Evolutionary conservation across 768 basidiomycete species (phyloP), one percentile per base, ranked within the genome.

Genomic region (Piloderma croceum): DNA sequence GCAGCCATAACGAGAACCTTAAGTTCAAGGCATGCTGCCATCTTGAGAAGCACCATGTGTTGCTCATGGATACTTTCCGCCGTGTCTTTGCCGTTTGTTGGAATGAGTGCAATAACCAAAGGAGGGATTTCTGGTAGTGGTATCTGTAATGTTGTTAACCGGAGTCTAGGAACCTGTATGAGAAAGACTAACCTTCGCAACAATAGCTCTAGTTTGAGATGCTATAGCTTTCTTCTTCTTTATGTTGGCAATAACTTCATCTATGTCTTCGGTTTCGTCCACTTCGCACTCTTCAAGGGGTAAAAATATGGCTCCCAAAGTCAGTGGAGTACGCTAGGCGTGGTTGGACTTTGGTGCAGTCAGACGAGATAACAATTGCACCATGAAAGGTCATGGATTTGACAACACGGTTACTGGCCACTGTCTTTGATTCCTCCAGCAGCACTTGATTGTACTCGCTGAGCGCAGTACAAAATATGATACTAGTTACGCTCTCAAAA

Each of bases 291-390:
- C 42, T 0, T 44, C 18, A 1, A 60, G 44, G 10, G 50, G 43
- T 2, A 53, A 39, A 38, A 6, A 62, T 45, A 35, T 59, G 59
- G 7, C 51, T 42, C 3, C 60, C 56, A 27, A 47, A 52, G 17
- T 55, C 45, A 18, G 41, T 57, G 3, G 57, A 62, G 41, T 53
- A 57, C 3, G 52, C 43, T 0, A 62, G 44, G 1, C 53, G 34
- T 27, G 49, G 36, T 3, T 49, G 43, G 5, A 60, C 59, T 38
- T 63, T 60, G 4, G 60, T 59, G 34, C 54, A 56, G 29, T 63
- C 60, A 2, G 52, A 50, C 3, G 44, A 53, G 19, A 55, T 40
- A 2, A 49, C 39, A 22, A 63, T 43, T 6, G 60, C 59, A 2
- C 58, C 57, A 11, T n/a, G n/a, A n/a, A n/a, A n/a, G n/a, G n/a